These are phyloP conservation scores for Fragilariopsis cylindrus DNA, from an alignment of 108 stramenopile genomes.

Conservation along the genomic window DNA sequence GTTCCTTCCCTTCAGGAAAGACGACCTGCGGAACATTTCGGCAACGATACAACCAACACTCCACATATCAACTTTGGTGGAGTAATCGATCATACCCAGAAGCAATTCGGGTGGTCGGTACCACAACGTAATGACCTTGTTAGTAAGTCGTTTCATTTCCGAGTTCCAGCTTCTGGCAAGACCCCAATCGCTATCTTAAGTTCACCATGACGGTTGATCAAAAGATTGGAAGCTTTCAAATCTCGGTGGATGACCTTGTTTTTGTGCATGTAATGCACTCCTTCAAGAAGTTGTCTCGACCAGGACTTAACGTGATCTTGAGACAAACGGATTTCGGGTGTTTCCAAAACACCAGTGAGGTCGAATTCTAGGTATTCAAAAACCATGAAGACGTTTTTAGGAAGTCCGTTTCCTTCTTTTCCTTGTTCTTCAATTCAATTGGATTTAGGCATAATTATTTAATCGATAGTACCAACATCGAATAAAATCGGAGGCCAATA, in stretches of 20 bases:
- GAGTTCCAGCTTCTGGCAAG: conserved; percentile 89
- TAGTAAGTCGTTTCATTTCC: conserved; percentile 88
- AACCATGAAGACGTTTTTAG: conserved; percentile 93
- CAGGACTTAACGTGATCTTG: conserved; percentile 90
- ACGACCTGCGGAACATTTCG: conserved; percentile 89
- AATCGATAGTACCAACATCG: conserved; percentile 23
- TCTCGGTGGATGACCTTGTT: conserved; percentile 95
- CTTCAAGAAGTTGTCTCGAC: conserved; percentile 89
- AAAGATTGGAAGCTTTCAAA: conserved; percentile 92
- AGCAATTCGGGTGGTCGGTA: conserved; percentile 96
- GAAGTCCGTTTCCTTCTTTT: conserved; percentile 67
- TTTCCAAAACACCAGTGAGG: conserved; percentile 82
- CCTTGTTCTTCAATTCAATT: conserved; percentile 18
- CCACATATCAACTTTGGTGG: conserved; percentile 96
- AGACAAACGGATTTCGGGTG: conserved; percentile 78
- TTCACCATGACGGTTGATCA: conserved; percentile 86
- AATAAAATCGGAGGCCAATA: conserved; percentile 13
- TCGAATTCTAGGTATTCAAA: conserved; percentile 96
- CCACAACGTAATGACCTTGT: conserved; percentile 96
- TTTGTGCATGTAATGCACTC: conserved; percentile 91
- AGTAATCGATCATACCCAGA: conserved; percentile 82
- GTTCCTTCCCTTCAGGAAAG: conserved; percentile 72
- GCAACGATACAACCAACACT: conserved; percentile 97
- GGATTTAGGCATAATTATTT: not conserved
- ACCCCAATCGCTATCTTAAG: conserved; percentile 98